These are phyloP conservation scores for Saccharomycopsis fibuligera DNA, from an alignment of 805 yeast genomes.

Conservation along the genomic window DNA sequence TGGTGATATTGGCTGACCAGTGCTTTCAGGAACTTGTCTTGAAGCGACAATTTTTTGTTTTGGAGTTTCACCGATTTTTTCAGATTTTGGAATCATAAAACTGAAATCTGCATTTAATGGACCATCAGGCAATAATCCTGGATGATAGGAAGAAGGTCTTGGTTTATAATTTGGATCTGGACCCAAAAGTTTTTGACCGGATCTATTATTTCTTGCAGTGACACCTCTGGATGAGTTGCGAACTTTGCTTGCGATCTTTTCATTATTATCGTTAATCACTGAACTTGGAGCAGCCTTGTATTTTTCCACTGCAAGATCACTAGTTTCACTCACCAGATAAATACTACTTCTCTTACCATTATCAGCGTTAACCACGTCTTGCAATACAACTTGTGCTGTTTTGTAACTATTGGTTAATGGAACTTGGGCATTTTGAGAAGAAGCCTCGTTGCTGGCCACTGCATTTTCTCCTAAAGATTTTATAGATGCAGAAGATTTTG, in stretches of 20 bases:
- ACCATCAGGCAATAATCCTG: conserved; percentile 38
- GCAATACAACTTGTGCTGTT: conserved; percentile 61
- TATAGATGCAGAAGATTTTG: conserved; percentile 13
- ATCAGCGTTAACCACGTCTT: conserved; percentile 68
- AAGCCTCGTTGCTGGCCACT: conserved; percentile 17
- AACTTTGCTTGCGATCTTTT: background rate
- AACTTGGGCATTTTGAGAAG: conserved; percentile 23
- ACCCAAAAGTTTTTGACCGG: conserved; percentile 26
- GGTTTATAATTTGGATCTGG: conserved; percentile 54
- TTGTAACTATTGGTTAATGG: conserved; percentile 31
- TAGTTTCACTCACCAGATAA: conserved; percentile 11
- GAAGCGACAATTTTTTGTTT: background rate
- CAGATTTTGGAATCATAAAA: conserved; percentile 29
- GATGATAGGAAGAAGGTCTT: conserved; percentile 82
- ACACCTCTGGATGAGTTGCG: background rate
- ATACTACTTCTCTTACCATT: conserved; percentile 15
- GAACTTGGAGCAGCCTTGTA: conserved; percentile 2
- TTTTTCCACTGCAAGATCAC: background rate
- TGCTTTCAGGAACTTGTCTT: background rate
- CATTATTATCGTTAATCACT: background rate
- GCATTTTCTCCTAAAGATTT: conserved; percentile 12
- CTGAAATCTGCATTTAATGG: conserved; percentile 23
- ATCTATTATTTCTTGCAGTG: conserved; percentile 14
- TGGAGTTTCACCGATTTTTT: background rate
- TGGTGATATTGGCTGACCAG: conserved; percentile 2